phyloP scores from a whole-genome alignment of 164 flowering plant genomes.

The Hamamelis virginiana region DNA sequence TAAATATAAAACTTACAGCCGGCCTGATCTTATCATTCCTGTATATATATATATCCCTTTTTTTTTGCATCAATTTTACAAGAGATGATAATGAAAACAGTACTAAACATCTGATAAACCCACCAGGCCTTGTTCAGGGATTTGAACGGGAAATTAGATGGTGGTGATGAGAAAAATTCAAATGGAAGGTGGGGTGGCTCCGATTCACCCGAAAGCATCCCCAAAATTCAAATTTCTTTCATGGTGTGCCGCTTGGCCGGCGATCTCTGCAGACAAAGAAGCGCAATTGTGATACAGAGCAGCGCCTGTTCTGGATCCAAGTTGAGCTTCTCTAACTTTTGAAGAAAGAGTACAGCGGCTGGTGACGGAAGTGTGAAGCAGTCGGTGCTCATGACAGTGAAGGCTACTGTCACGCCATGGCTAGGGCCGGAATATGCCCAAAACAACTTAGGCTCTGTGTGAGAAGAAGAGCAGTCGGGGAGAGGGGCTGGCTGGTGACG shows the following conservation, averaged over 20 bases:
- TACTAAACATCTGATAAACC: conserved; percentile 21
- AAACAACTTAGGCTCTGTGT: too few species aligned
- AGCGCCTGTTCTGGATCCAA: conserved; percentile 68
- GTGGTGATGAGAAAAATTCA: conserved; percentile 93
- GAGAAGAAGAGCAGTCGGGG: too few species aligned
- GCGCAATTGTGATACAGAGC: conserved; percentile 80
- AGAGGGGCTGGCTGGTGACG: too few species aligned
- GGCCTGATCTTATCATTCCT: too few species aligned
- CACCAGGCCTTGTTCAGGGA: conserved; percentile 68
- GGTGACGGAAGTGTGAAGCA: too few species aligned
- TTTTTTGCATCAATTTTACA: conserved; percentile 24
- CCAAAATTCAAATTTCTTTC: conserved; percentile 69
- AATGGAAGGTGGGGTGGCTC: conserved; percentile 80
- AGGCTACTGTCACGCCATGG: too few species aligned
- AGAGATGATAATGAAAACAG: conserved; percentile 22
- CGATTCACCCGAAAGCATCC: conserved; percentile 69
- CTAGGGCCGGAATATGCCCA: too few species aligned
- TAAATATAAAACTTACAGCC: too few species aligned
- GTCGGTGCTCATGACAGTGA: too few species aligned
- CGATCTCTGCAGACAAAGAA: conserved; percentile 70
- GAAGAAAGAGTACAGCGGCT: too few species aligned
- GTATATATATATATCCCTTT: too few species aligned
- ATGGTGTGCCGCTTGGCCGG: conserved; percentile 74
- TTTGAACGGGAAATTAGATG: conserved; percentile 58
- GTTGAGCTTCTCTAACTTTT: too few species aligned